Evolutionary conservation across 192 early-diverging fungal genomes (phyloP).

Genomic region (Podila epicladia): DNA sequence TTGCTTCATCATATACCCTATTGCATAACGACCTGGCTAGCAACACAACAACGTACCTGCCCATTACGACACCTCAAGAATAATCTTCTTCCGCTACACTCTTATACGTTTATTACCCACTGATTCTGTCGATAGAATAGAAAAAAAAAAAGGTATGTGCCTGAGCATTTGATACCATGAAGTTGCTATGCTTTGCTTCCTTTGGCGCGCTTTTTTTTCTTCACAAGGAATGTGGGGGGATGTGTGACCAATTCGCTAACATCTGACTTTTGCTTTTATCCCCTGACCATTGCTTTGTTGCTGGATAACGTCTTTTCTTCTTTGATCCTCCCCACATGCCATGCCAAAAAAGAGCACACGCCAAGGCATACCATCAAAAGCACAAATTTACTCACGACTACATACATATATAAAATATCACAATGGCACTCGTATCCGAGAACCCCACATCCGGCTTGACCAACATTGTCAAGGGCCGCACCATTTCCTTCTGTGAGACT

Average conservation of each 20-base stretch:
- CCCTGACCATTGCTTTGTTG: neutral
- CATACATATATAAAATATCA: neutral
- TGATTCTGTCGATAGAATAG: too few relatives aligned
- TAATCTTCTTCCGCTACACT: neutral
- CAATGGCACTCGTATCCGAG: conserved; percentile 30
- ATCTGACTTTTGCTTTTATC: neutral
- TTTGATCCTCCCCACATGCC: neutral
- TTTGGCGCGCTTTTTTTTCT: neutral
- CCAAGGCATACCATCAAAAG: neutral
- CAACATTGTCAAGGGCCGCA: conserved; percentile 29
- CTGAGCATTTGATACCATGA: too few relatives aligned
- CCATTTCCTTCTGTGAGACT: conserved; percentile 38
- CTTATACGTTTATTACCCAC: neutral
- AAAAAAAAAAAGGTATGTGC: too few relatives aligned
- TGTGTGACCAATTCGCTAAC: neutral
- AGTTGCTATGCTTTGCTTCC: neutral
- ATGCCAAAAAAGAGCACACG: neutral
- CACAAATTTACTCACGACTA: neutral
- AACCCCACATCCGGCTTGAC: neutral
- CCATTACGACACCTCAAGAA: too few relatives aligned
- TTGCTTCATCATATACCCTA: too few relatives aligned
- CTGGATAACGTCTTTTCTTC: neutral
- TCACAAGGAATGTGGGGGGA: too few relatives aligned
- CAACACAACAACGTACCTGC: too few relatives aligned
- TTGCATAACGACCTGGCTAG: too few relatives aligned